A percentile compares a stretch with the other conserved stretches of the same genome.
These are phyloP conservation scores for Wilhelminamyces savonicus DNA, from an alignment of 805 yeast genomes.

Conservation along the genomic window DNA sequence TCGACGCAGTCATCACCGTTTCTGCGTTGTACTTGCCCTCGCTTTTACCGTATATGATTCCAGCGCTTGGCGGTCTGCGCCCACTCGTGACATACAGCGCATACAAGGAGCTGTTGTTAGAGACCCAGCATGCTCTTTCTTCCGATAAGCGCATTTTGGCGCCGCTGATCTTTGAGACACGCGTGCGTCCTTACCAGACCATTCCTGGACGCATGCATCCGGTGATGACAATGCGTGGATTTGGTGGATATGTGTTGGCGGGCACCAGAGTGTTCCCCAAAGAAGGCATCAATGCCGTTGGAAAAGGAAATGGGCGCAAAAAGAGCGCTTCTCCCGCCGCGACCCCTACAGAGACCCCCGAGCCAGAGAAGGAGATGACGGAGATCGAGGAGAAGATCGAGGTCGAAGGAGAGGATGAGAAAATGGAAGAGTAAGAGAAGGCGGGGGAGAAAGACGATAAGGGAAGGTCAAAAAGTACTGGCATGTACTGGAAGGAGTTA, in stretches of 20 bases:
- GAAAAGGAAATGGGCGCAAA: constrained; percentile 51
- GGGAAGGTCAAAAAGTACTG: no score
- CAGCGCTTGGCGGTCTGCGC: constrained; percentile 73
- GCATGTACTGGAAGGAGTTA: no score
- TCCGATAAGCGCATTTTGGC: constrained; percentile 69
- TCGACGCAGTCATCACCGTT: constrained; percentile 72
- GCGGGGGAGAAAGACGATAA: no score
- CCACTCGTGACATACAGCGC: constrained; percentile 81
- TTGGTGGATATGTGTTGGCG: constrained; percentile 81
- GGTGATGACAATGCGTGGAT: constrained; percentile 85
- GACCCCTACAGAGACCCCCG: constrained; percentile 4
- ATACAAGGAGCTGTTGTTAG: constrained; percentile 72
- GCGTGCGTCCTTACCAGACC: constrained; percentile 85
- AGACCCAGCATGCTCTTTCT: constrained; percentile 62
- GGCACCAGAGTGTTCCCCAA: constrained; percentile 76
- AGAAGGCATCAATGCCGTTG: constrained; percentile 55
- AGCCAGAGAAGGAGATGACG: constrained; percentile 1
- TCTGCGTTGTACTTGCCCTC: constrained; percentile 67
- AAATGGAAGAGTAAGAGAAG: no score
- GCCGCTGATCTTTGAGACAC: constrained; percentile 75
- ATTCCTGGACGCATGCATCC: constrained; percentile 95
- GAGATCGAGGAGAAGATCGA: constrained; percentile 1
- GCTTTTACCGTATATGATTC: constrained; percentile 55
- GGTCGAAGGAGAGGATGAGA: constrained; percentile 1
- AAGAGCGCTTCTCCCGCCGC: no score